Percentiles rank a stretch among this genome's conserved stretches.
phyloP scores from a whole-genome alignment of 1,139 yeast species.

The Taphrina populina region DNA sequence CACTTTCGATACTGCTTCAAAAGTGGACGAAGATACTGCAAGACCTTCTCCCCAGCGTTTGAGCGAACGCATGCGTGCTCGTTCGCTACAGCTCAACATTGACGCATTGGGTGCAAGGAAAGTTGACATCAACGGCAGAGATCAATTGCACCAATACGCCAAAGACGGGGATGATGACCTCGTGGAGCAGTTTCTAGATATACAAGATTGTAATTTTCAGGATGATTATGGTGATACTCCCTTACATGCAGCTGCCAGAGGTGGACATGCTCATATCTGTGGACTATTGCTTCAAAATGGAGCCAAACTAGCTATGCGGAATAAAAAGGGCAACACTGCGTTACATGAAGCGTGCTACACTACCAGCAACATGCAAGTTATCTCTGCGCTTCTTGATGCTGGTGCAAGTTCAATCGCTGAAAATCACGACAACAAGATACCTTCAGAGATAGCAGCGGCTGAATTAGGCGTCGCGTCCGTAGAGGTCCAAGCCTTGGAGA shows the following conservation, averaged over 20 bases:
- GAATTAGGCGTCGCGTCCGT: background rate
- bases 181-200: conserved; percentile 26
- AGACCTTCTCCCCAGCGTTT: conserved; percentile 23
- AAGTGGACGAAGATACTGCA: background rate
- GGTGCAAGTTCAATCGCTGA: conserved; percentile 19
- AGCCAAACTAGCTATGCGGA: conserved; percentile 20
- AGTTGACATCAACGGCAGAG: conserved; percentile 24
- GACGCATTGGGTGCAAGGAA: conserved; percentile 21
- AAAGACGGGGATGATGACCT: conserved; percentile 27
- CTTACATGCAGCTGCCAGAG: conserved; percentile 26
- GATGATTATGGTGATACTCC: conserved; percentile 26
- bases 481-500: conserved; percentile 1
- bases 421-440: conserved; percentile 2
- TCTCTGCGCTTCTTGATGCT: conserved; percentile 20
- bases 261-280: conserved; percentile 20
- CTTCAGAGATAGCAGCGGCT: conserved; percentile 2
- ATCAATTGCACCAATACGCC: conserved; percentile 25
- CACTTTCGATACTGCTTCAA: background rate
- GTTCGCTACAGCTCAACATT: conserved; percentile 14
- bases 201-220: conserved; percentile 25
- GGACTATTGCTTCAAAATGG: conserved; percentile 16
- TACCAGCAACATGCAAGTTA: conserved; percentile 16
- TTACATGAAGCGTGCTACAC: conserved; percentile 22
- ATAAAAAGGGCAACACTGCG: conserved; percentile 20
- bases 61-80: conserved; percentile 14